Percentiles rank a stretch among this genome's conserved stretches.
These are phyloP conservation scores for Kalaharituber pfeilii DNA, from an alignment of 2,329 filamentous ascomycete species.

Conservation along the genomic window DNA sequence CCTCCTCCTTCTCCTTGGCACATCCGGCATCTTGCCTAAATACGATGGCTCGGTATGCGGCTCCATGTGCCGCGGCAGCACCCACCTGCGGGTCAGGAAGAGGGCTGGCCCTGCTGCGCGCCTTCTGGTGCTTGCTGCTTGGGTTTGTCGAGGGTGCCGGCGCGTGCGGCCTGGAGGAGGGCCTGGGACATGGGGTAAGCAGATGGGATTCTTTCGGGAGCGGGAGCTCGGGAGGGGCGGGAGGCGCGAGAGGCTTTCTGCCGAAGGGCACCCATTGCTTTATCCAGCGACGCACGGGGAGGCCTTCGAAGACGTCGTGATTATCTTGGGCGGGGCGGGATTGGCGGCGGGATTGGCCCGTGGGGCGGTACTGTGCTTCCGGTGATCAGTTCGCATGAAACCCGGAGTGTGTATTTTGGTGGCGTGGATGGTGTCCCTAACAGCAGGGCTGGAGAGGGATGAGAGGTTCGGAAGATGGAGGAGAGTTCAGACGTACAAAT, in stretches of 20 bases:
- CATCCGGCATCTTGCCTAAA: constrained; percentile 11
- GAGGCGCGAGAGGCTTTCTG: constrained; percentile 6
- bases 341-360: constrained; percentile 22
- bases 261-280: constrained; percentile 21
- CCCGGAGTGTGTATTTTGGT: no score
- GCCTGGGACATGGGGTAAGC: constrained; percentile 22
- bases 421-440: no score
- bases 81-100: constrained; percentile 22
- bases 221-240: constrained; percentile 20
- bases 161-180: constrained; percentile 22
- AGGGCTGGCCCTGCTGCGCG: constrained; percentile 11
- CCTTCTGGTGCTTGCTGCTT: constrained; percentile 7
- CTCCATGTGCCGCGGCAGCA: constrained; percentile 17
- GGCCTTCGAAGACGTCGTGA: constrained; percentile 24
- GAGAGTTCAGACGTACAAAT: no score
- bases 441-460: no score
- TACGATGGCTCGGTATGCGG: constrained; percentile 14
- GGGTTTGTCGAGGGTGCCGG: constrained; percentile 16
- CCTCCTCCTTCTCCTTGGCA: constrained; percentile 17
- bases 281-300: constrained; percentile 23
- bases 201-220: constrained; percentile 23
- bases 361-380: constrained; percentile 22
- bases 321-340: constrained; percentile 15
- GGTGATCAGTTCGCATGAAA: no score
- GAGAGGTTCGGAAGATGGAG: no score